These are phyloP conservation scores for Cladophialophora chaetospira DNA, from an alignment of 2,329 filamentous ascomycete species.

Conservation along the genomic window DNA sequence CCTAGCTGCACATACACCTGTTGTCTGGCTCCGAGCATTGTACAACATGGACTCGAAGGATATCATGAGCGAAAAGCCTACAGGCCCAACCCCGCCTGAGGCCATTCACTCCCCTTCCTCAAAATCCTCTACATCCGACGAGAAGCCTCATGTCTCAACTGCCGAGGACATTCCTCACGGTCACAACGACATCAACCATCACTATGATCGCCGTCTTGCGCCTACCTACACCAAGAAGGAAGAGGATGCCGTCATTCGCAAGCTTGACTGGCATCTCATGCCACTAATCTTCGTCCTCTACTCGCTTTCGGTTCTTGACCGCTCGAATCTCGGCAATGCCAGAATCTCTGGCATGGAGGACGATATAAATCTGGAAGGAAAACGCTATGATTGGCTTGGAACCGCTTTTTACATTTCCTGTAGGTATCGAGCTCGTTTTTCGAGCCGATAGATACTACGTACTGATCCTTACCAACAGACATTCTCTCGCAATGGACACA, in stretches of 20 bases:
- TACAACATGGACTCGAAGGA: slow-evolving; percentile 13
- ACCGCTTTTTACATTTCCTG: slow-evolving; percentile 58
- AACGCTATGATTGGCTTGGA: slow-evolving; percentile 54
- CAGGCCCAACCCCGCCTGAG: background rate
- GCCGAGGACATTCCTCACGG: slow-evolving; percentile 11
- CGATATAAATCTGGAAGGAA: slow-evolving; percentile 51
- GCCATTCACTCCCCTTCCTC: slow-evolving; percentile 8
- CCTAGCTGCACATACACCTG: background rate
- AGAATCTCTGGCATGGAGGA: slow-evolving; percentile 56
- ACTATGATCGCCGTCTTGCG: slow-evolving; percentile 13
- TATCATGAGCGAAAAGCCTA: slow-evolving; percentile 14
- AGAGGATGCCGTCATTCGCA: slow-evolving; percentile 27
- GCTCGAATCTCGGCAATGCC: slow-evolving; percentile 58
- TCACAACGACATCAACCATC: slow-evolving; percentile 19
- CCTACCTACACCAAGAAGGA: slow-evolving; percentile 25
- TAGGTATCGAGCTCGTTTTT: slow-evolving; percentile 24
- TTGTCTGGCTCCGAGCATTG: background rate
- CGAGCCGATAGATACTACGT: background rate
- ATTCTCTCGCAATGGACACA: slow-evolving; percentile 35
- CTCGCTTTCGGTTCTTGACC: slow-evolving; percentile 46
- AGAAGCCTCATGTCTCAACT: slow-evolving; percentile 19
- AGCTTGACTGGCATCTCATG: slow-evolving; percentile 33
- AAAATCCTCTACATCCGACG: slow-evolving; percentile 8
- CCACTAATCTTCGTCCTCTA: slow-evolving; percentile 31
- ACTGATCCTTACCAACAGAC: slow-evolving; percentile 16